Conservation (phyloP, 2,329 filamentous ascomycete genomes). For the Paraconiothyrium sp. region DNA sequence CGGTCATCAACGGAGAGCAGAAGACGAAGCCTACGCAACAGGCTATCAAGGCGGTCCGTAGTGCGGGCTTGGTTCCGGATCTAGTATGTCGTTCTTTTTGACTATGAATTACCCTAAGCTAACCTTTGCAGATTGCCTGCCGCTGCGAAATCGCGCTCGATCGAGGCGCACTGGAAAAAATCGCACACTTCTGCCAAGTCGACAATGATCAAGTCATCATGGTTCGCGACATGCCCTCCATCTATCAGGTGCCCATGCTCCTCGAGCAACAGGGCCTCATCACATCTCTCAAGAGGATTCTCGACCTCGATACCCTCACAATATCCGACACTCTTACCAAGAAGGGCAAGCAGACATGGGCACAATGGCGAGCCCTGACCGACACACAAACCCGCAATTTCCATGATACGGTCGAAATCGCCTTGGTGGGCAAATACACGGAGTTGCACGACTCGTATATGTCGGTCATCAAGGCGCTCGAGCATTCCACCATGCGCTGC, state of each 20-base stretch:
- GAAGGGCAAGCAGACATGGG: slow-evolving; percentile 77
- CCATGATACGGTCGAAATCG: slow-evolving; percentile 78
- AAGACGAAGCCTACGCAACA: slow-evolving; percentile 98
- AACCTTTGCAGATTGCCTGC: slow-evolving; percentile 77
- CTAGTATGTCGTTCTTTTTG: slow-evolving; percentile 60
- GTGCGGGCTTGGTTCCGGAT: slow-evolving; percentile 72
- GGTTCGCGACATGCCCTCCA: slow-evolving; percentile 87
- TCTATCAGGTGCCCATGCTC: slow-evolving; percentile 94
- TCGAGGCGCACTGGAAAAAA: slow-evolving; percentile 79
- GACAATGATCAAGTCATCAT: slow-evolving; percentile 84
- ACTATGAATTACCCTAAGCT: neutral
- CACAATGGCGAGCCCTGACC: slow-evolving; percentile 78
- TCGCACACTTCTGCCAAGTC: slow-evolving; percentile 89
- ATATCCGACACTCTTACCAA: slow-evolving; percentile 64
- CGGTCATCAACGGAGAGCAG: slow-evolving; percentile 78
- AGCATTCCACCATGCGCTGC: slow-evolving; percentile 91
- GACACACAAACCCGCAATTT: slow-evolving; percentile 69
- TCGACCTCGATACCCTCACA: slow-evolving; percentile 69
- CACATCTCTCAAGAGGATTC: slow-evolving; percentile 68
- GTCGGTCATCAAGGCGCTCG: slow-evolving; percentile 83
- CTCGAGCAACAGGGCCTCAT: slow-evolving; percentile 83
- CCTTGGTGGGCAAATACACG: slow-evolving; percentile 91
- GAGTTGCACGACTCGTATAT: slow-evolving; percentile 87
- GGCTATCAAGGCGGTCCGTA: slow-evolving; percentile 84
- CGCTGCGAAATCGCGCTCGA: slow-evolving; percentile 84